These are phyloP conservation scores for Lenwebbia sp. DNA, from an alignment of 345 rosid species.

Conservation along the genomic window DNA sequence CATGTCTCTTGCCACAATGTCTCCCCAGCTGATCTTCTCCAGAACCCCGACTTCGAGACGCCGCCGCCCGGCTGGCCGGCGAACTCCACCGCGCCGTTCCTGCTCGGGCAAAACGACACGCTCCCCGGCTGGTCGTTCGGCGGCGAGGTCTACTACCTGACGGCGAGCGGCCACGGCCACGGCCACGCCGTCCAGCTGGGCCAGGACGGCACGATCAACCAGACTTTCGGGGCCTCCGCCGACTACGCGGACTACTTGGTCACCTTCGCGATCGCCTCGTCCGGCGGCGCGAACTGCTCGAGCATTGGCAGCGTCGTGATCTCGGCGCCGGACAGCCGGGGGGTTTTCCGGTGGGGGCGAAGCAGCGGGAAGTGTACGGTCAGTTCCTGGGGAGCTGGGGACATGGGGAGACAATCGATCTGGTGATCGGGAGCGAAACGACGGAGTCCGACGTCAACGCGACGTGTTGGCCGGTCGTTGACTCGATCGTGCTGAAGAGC, in stretches of 20 bases:
- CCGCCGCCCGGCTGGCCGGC: slow-evolving; percentile 21
- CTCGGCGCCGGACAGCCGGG: slow-evolving; percentile 35
- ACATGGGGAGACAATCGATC: slow-evolving; percentile 23
- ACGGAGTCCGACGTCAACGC: slow-evolving; percentile 26
- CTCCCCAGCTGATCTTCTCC: slow-evolving; percentile 22
- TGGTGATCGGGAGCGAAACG: slow-evolving; percentile 27
- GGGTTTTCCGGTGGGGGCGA: slow-evolving; percentile 21
- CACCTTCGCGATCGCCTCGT: slow-evolving; percentile 23
- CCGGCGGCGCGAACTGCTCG: slow-evolving; percentile 32
- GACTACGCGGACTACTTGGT: slow-evolving; percentile 26
- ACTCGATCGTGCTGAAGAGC: slow-evolving; percentile 28
- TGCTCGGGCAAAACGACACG: slow-evolving; percentile 24
- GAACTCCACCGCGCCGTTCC: slow-evolving; percentile 11
- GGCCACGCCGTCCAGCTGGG: slow-evolving; percentile 42
- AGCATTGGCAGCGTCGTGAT: slow-evolving; percentile 7
- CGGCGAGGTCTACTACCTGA: slow-evolving; percentile 25
- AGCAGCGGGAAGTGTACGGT: slow-evolving; percentile 32
- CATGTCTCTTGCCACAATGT: not conserved
- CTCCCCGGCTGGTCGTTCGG: slow-evolving; percentile 48
- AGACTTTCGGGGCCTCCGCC: slow-evolving; percentile 30
- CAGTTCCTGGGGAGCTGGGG: slow-evolving; percentile 39
- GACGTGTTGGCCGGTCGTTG: slow-evolving; percentile 51
- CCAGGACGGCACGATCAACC: slow-evolving; percentile 46
- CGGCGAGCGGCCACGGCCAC: slow-evolving; percentile 27
- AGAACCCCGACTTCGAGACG: slow-evolving; percentile 49